Conservation (phyloP, 2,329 filamentous ascomycete species). For the Fusarium sp. region DNA sequence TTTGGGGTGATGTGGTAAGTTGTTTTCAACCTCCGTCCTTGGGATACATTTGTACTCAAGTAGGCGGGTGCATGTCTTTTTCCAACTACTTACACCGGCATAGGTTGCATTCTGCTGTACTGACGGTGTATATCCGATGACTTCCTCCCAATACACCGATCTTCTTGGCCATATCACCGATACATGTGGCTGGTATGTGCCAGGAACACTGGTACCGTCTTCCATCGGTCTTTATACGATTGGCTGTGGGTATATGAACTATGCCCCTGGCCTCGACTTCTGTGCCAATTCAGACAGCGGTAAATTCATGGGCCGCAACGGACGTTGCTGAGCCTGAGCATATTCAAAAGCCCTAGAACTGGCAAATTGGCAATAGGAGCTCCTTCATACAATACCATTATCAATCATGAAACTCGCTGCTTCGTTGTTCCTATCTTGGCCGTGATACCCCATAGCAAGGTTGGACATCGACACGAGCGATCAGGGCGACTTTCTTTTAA, state of each 20-base stretch:
- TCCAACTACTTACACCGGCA: neutral
- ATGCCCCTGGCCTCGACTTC: neutral
- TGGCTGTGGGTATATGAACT: neutral
- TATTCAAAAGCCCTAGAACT: neutral
- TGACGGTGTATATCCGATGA: neutral
- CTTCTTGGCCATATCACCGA: neutral
- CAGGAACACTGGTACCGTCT: neutral
- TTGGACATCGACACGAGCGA: too few relatives aligned
- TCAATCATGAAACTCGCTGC: neutral
- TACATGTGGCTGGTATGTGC: neutral
- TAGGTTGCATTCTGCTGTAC: neutral
- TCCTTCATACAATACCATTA: too few relatives aligned
- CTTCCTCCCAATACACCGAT: neutral
- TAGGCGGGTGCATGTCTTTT: neutral
- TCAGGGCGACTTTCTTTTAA: too few relatives aligned
- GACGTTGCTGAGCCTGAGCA: neutral
- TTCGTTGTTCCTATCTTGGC: too few relatives aligned
- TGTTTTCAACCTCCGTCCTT: too few relatives aligned
- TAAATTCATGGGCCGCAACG: neutral
- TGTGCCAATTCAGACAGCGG: neutral
- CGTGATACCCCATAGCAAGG: too few relatives aligned
- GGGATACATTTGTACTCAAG: neutral
- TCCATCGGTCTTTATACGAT: neutral
- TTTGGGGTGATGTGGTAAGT: neutral
- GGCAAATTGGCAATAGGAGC: neutral